phyloP scores from a whole-genome alignment of 495 filamentous ascomycete genomes.

The Wilcoxina mikolae region DNA sequence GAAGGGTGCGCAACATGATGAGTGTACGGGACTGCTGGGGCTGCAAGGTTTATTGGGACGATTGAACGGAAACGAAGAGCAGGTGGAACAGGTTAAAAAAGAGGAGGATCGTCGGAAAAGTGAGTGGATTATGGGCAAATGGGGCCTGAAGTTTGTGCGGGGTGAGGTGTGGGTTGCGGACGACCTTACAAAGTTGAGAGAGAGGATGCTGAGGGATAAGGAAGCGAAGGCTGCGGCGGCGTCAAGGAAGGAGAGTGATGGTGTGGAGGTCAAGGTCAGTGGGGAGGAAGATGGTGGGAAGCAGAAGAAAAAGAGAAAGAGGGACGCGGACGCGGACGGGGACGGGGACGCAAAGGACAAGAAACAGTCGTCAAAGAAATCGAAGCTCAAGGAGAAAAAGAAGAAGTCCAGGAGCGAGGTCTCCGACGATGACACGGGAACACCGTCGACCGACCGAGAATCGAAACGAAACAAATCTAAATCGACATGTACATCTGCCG shows the following conservation, averaged over 20 bases:
- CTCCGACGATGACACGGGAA: neutral
- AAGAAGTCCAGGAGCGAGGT: constrained; percentile 14
- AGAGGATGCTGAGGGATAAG: constrained; percentile 5
- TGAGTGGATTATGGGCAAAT: constrained; percentile 50
- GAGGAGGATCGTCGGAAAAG: constrained; percentile 47
- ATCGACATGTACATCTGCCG: constrained; percentile 6
- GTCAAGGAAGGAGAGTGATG: neutral
- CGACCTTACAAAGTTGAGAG: constrained; percentile 11
- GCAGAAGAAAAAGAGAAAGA: constrained; percentile 10
- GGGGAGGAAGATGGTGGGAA: neutral
- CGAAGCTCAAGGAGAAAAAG: constrained; percentile 11
- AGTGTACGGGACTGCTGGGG: constrained; percentile 65
- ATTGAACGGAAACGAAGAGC: constrained; percentile 65
- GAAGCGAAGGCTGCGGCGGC: neutral
- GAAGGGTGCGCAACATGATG: constrained; percentile 41
- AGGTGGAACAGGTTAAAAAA: constrained; percentile 35
- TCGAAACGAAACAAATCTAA: constrained; percentile 13
- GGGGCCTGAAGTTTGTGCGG: constrained; percentile 60
- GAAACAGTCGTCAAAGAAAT: constrained; percentile 4
- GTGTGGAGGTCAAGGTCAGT: neutral
- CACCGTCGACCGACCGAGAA: neutral
- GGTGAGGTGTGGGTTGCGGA: constrained; percentile 33
- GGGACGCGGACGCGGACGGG: constrained; percentile 3
- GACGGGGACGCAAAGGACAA: constrained; percentile 1
- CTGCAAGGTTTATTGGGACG: constrained; percentile 75